A percentile compares a stretch with the other conserved stretches of the same genome.
These are phyloP conservation scores for Nymphaea colorata DNA, from an alignment of 164 flowering plant genomes.

Conservation along the genomic window DNA sequence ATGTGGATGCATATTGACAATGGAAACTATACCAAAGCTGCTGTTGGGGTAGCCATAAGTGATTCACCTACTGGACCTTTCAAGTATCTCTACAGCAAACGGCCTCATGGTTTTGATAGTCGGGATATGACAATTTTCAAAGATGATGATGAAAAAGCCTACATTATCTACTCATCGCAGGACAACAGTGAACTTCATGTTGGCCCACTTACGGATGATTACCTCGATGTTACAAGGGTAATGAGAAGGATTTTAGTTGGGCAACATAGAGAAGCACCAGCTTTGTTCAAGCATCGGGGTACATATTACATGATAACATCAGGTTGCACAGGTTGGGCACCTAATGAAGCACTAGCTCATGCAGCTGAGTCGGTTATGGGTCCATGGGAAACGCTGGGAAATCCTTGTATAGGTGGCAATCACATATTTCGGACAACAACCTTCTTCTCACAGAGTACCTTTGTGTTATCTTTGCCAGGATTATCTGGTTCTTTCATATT, in stretches of 20 bases:
- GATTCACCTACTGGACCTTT: conserved; percentile 89
- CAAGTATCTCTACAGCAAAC: conserved; percentile 61
- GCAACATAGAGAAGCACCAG: conserved; percentile 92
- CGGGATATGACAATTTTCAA: conserved; percentile 95
- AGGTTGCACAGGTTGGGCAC: conserved; percentile 97
- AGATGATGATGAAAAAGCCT: conserved; percentile 81
- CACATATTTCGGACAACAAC: conserved; percentile 54
- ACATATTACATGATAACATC: conserved; percentile 98
- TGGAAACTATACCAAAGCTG: conserved; percentile 85
- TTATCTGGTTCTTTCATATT: conserved; percentile 56
- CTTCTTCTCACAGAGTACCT: conserved; percentile 84
- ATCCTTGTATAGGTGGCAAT: conserved; percentile 88
- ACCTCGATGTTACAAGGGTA: conserved; percentile 51
- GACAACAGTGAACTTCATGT: conserved; percentile 93
- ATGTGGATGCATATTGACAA: conserved; percentile 99
- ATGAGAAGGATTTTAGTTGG: conserved; percentile 63
- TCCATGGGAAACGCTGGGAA: conserved; percentile 90
- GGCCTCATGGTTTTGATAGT: conserved; percentile 88
- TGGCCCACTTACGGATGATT: conserved; percentile 72
- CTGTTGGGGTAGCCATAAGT: conserved; percentile 76
- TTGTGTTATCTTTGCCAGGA: conserved; percentile 58
- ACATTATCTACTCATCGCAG: conserved; percentile 78
- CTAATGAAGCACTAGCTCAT: conserved; percentile 85
- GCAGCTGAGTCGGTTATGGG: conserved; percentile 94
- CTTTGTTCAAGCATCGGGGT: conserved; percentile 65